Conservation (phyloP, 345 rosid genomes). For the Arabidopsis thaliana region DNA sequence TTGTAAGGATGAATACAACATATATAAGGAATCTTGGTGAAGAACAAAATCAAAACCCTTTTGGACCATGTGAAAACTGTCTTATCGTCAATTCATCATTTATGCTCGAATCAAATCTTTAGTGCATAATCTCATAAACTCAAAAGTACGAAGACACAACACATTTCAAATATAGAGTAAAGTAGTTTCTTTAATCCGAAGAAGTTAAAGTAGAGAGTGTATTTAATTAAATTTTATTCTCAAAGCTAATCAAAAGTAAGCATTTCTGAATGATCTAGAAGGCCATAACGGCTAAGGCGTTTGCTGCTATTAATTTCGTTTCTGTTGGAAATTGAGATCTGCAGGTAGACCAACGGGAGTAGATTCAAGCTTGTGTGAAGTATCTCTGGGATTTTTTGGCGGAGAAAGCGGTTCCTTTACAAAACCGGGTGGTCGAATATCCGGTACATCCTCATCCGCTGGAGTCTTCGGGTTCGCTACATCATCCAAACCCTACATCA, state of each 20-base stretch:
- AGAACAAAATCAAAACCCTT: conserved; percentile 22
- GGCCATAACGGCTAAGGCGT: conserved; percentile 7
- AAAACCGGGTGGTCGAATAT: conserved; percentile 45
- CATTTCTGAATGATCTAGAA: conserved; percentile 13
- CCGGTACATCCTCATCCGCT: conserved; percentile 40
- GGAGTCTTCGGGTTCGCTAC: conserved; percentile 48
- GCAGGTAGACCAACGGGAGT: conserved; percentile 44
- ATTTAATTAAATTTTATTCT: conserved; percentile 22
- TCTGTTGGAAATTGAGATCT: conserved; percentile 45
- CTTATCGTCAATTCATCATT: conserved; percentile 12
- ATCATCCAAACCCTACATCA: conserved; percentile 48
- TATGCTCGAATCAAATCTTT: conserved; percentile 35
- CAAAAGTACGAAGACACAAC: conserved; percentile 1
- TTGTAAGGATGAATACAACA: conserved; percentile 21
- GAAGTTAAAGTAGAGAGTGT: conserved; percentile 17
- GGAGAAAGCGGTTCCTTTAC: conserved; percentile 41
- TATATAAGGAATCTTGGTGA: conserved; percentile 24
- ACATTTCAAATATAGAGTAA: conserved; percentile 20
- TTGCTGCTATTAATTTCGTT: conserved; percentile 33
- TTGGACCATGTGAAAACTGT: conserved; percentile 35
- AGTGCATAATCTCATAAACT: conserved; percentile 21
- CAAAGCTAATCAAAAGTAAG: conserved; percentile 25
- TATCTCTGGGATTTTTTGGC: conserved; percentile 39
- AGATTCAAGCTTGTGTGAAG: conserved; percentile 46
- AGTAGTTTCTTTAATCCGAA: conserved; percentile 29